phyloP scores from a whole-genome alignment of 164 flowering plant genomes.

The Umbellularia californica region DNA sequence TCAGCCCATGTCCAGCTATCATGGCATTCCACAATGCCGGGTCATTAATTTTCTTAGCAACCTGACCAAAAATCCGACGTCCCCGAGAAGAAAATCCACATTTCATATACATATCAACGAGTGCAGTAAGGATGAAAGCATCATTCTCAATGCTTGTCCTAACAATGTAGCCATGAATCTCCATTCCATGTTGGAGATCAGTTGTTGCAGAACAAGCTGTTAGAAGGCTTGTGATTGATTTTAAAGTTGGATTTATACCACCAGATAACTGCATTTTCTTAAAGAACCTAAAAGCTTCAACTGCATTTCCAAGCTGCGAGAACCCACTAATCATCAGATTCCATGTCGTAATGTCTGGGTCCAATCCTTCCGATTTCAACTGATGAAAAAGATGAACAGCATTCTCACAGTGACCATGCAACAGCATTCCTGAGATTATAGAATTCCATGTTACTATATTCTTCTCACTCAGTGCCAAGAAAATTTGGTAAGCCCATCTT shows the following conservation, averaged over 20 bases:
- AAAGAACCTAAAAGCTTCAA: constrained; percentile 49
- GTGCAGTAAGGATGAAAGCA: constrained; percentile 53
- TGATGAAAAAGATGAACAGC: constrained; percentile 52
- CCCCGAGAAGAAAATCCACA: constrained; percentile 48
- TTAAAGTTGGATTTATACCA: constrained; percentile 29
- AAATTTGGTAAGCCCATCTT: constrained; percentile 36
- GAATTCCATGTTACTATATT: constrained; percentile 69
- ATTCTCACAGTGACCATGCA: constrained; percentile 39
- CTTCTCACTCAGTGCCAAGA: constrained; percentile 39
- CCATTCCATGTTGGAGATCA: constrained; percentile 40
- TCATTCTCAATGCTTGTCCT: constrained; percentile 34
- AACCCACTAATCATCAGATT: constrained; percentile 69
- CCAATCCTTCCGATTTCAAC: constrained; percentile 39
- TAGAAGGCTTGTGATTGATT: constrained; percentile 57
- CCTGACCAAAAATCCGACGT: constrained; percentile 37
- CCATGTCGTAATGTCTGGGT: constrained; percentile 73
- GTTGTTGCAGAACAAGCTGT: constrained; percentile 49
- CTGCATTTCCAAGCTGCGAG: constrained; percentile 34
- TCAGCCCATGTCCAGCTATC: constrained; percentile 73
- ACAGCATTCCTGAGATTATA: constrained; percentile 64
- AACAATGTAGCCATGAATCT: constrained; percentile 51
- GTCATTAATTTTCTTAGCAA: constrained; percentile 32
- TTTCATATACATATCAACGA: constrained; percentile 78
- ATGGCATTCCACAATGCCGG: constrained; percentile 77
- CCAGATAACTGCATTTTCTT: constrained; percentile 49